These are phyloP conservation scores for Blastomyces emzantsi DNA, from an alignment of 2,329 filamentous ascomycete genomes.

Conservation along the genomic window DNA sequence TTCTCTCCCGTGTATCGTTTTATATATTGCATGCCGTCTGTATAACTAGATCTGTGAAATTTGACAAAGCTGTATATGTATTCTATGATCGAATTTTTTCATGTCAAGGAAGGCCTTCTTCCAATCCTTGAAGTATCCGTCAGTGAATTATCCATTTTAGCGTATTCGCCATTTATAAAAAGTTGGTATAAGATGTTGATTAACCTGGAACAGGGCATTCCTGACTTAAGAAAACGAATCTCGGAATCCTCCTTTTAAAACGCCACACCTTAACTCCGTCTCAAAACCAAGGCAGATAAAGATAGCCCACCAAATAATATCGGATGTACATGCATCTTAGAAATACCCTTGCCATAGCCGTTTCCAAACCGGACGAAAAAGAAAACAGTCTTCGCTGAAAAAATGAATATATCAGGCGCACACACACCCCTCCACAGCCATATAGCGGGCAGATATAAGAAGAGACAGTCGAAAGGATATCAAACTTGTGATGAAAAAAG, in stretches of 20 bases:
- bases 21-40: background rate
- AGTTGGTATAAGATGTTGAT: background rate
- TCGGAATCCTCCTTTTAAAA: background rate
- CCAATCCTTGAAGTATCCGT: background rate
- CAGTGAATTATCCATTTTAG: too few relatives aligned
- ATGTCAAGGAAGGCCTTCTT: background rate
- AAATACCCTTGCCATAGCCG: background rate
- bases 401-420: too few relatives aligned
- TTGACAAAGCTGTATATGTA: slow-evolving; percentile 1
- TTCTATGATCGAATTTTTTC: background rate
- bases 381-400: background rate
- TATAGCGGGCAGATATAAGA: background rate
- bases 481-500: background rate
- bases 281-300: background rate
- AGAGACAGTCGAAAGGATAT: background rate
- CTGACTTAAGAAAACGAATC: background rate
- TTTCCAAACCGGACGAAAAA: background rate
- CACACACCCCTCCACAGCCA: background rate
- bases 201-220: too few relatives aligned
- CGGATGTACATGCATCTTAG: background rate
- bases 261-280: background rate
- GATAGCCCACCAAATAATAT: too few relatives aligned
- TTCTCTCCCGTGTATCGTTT: background rate
- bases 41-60: slow-evolving; percentile 6
- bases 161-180: background rate